Percentiles rank a stretch among this genome's conserved stretches.
phyloP scores from a whole-genome alignment of 805 yeast species.

The Monosporozyma aerobia region DNA sequence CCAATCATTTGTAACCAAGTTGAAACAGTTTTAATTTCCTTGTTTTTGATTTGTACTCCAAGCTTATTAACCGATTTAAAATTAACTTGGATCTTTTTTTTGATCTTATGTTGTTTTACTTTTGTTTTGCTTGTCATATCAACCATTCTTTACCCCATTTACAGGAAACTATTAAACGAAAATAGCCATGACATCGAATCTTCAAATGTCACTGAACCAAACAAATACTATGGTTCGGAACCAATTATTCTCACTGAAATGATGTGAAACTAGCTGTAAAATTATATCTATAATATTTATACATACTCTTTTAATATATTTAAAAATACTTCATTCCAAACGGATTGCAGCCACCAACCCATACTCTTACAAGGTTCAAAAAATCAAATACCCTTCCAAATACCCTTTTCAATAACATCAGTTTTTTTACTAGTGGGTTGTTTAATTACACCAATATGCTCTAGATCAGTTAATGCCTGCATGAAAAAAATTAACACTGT shows the following conservation, averaged over 20 bases:
- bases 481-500: slow-evolving; percentile 62
- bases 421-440: slow-evolving; percentile 37
- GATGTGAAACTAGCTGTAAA: background rate
- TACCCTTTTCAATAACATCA: slow-evolving; percentile 25
- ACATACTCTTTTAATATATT: background rate
- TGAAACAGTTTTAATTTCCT: background rate
- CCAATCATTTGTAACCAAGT: background rate
- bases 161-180: background rate
- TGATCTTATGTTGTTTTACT: background rate
- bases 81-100: background rate
- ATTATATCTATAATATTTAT: background rate
- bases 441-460: slow-evolving; percentile 58
- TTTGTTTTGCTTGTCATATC: background rate
- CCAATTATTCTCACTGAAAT: background rate
- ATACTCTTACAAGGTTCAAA: background rate
- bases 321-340: background rate
- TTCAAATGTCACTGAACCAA: background rate
- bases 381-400: slow-evolving; percentile 28
- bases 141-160: background rate
- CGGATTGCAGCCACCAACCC: too few relatives aligned
- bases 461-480: slow-evolving; percentile 63
- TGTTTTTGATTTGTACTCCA: background rate
- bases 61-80: background rate
- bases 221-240: background rate
- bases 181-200: background rate